Percentiles rank a stretch among this genome's conserved stretches.
phyloP scores from a whole-genome alignment of 192 early-diverging fungal genomes.

The Backusella parvicylindrica region DNA sequence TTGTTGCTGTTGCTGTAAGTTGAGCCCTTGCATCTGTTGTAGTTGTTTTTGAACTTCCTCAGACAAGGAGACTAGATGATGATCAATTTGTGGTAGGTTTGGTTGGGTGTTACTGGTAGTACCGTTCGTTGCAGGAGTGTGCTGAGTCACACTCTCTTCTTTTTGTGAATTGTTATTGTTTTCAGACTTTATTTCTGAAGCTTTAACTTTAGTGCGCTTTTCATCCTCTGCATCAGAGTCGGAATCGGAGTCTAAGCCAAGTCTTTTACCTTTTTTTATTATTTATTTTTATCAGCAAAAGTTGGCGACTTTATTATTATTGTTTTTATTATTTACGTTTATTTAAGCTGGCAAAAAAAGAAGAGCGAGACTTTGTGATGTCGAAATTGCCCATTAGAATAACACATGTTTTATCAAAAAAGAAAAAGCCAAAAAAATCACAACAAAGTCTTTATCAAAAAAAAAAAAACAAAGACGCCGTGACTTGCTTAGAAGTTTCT shows the following conservation, averaged over 20 bases:
- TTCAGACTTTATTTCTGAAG: not conserved
- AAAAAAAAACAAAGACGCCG: not conserved
- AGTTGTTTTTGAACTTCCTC: not conserved
- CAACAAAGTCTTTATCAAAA: not conserved
- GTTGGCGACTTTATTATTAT: not conserved
- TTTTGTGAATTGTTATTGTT: not conserved
- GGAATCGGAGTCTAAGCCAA: not conserved
- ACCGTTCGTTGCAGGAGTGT: not conserved
- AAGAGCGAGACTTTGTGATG: not conserved
- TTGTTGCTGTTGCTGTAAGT: not conserved
- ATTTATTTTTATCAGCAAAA: not conserved
- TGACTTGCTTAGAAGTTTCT: not conserved
- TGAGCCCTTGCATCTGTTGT: not conserved
- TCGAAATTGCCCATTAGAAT: constrained; percentile 23
- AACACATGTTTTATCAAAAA: not conserved
- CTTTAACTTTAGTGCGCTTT: not conserved
- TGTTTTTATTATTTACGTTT: constrained; percentile 9
- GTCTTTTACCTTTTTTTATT: not conserved
- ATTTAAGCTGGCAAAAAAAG: not conserved
- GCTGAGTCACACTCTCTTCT: not conserved
- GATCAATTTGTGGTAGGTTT: not conserved
- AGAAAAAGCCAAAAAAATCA: not conserved
- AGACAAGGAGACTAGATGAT: not conserved
- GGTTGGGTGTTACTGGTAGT: not conserved
- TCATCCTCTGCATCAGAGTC: not conserved